These are phyloP conservation scores for Coemansia sp. DNA, from an alignment of 192 early-diverging fungal species.

Conservation along the genomic window DNA sequence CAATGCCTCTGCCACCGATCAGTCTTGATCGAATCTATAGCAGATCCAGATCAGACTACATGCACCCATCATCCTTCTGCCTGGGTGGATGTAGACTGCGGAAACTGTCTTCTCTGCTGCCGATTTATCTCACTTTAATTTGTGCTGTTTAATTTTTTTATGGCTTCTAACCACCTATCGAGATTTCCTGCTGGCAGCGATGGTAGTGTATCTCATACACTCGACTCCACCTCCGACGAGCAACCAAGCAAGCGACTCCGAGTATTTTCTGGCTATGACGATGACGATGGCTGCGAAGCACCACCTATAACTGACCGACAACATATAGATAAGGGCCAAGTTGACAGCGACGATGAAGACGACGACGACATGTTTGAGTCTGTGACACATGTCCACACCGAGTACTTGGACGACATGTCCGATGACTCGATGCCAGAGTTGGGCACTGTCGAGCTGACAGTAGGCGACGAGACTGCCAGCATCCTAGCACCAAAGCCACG, in stretches of 20 bases:
- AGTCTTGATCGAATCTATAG: not conserved
- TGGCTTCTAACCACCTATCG: not conserved
- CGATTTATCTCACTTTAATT: not conserved
- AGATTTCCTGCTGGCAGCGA: not conserved
- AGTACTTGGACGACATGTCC: slow-evolving; percentile 11
- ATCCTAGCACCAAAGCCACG: slow-evolving; percentile 7
- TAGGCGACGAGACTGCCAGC: slow-evolving; percentile 16
- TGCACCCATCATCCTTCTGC: not conserved
- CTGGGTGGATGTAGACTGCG: not conserved
- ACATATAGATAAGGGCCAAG: not conserved
- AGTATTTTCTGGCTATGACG: not conserved
- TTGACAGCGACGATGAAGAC: slow-evolving; percentile 16
- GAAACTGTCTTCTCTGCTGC: not conserved
- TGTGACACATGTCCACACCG: not conserved
- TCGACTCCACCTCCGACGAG: not conserved
- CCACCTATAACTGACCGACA: not conserved
- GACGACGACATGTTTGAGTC: slow-evolving; percentile 32
- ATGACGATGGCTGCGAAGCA: not conserved
- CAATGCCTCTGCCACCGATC: not conserved
- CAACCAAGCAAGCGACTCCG: slow-evolving; percentile 1
- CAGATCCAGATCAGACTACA: not conserved
- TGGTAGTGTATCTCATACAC: not conserved
- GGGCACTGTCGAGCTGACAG: slow-evolving; percentile 46
- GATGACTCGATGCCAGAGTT: slow-evolving; percentile 41
- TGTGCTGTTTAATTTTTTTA: not conserved